Evolutionary conservation across 106 monocot species (phyloP).

Genomic region (Phalaenopsis equestris): DNA sequence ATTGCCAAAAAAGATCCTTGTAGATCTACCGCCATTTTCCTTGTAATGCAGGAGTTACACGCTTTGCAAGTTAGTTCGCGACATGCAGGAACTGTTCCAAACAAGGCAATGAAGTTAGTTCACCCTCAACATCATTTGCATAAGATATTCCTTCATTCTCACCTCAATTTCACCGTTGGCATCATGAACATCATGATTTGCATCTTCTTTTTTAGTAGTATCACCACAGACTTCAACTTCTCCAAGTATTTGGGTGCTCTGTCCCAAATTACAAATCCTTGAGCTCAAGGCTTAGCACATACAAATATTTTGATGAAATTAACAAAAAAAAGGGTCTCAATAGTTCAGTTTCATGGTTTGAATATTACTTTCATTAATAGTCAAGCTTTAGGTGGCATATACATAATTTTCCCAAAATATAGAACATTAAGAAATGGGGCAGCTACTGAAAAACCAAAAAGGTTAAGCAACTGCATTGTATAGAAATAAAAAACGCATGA

Average conservation of each 20-base stretch:
- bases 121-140: constrained; percentile 59
- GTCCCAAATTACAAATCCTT: too few relatives aligned
- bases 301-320: too few relatives aligned
- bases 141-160: constrained; percentile 77
- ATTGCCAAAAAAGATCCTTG: constrained; percentile 84
- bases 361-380: too few relatives aligned
- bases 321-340: too few relatives aligned
- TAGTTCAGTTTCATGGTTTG: too few relatives aligned
- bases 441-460: too few relatives aligned
- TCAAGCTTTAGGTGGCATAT: too few relatives aligned
- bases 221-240: constrained; percentile 31
- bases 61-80: constrained; percentile 72
- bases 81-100: constrained; percentile 52
- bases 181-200: constrained; percentile 65
- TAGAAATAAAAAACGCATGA: neutral
- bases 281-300: too few relatives aligned
- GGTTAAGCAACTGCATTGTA: too few relatives aligned
- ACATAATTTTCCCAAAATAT: too few relatives aligned
- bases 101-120: constrained; percentile 45
- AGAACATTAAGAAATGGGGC: too few relatives aligned
- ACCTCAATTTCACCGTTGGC: constrained; percentile 82
- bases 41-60: constrained; percentile 49
- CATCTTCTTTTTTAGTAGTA: constrained; percentile 56
- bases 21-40: constrained; percentile 49
- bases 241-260: neutral